These are phyloP conservation scores for Hysterangium stoloniferum DNA, from an alignment of 768 basidiomycete species.

Conservation along the genomic window DNA sequence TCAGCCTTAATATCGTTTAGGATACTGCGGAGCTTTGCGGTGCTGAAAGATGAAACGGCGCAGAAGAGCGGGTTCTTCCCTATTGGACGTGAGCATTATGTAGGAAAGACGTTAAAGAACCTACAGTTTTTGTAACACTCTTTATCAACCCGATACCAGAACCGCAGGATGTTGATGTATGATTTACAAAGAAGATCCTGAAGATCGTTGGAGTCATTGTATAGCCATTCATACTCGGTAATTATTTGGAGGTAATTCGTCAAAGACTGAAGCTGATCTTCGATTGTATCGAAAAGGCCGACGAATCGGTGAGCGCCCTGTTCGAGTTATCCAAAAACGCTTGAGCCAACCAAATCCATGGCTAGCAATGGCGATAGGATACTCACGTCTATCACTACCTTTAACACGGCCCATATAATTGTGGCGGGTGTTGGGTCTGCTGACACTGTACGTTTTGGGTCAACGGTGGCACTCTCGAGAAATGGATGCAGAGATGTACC, in stretches of 20 bases:
- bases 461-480: too few relatives aligned
- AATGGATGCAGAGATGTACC: too few relatives aligned
- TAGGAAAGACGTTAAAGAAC: neutral
- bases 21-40: neutral
- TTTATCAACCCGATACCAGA: slow-evolving; percentile 20
- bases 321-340: neutral
- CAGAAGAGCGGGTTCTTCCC: neutral
- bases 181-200: slow-evolving; percentile 15
- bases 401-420: slow-evolving; percentile 6
- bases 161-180: slow-evolving; percentile 20
- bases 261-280: slow-evolving; percentile 14
- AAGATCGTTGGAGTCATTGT: slow-evolving; percentile 14
- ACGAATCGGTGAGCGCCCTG: slow-evolving; percentile 16
- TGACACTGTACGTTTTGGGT: too few relatives aligned
- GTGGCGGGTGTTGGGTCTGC: slow-evolving; percentile 4
- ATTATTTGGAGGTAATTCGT: slow-evolving; percentile 14
- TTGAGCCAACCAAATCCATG: too few relatives aligned
- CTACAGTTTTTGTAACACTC: slow-evolving; percentile 14
- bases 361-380: neutral
- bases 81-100: neutral
- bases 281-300: slow-evolving; percentile 19
- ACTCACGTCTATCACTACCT: slow-evolving; percentile 8
- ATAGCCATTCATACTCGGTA: slow-evolving; percentile 14
- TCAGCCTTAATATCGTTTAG: neutral
- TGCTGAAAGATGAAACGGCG: neutral